Evolutionary conservation across 1,139 yeast species (phyloP).

Genomic region (Scheffersomyces cryptocercus): DNA sequence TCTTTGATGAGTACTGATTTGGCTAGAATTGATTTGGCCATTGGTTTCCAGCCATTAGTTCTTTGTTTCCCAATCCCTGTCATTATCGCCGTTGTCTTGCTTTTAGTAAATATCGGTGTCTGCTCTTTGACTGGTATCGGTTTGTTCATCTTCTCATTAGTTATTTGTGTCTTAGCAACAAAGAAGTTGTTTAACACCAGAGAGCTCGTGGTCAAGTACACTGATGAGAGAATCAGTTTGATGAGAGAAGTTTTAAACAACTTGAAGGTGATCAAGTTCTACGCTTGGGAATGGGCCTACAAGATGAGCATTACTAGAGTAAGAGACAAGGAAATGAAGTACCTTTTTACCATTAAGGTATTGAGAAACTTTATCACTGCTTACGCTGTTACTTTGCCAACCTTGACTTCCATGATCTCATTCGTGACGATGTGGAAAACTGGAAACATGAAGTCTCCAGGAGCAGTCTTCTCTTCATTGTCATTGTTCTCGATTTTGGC

Average conservation of each 20-base stretch:
- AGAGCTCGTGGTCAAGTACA: constrained; percentile 38
- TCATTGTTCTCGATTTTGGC: constrained; percentile 54
- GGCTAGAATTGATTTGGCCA: constrained; percentile 47
- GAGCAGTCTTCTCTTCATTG: constrained; percentile 51
- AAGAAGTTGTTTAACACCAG: constrained; percentile 36
- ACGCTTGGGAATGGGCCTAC: constrained; percentile 52
- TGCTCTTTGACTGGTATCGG: constrained; percentile 47
- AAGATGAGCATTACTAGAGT: constrained; percentile 34
- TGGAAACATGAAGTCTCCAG: constrained; percentile 33
- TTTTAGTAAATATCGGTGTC: constrained; percentile 39
- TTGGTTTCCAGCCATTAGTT: constrained; percentile 48
- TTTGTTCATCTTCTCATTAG: constrained; percentile 39
- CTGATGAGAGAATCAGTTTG: constrained; percentile 45
- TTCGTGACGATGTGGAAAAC: constrained; percentile 48
- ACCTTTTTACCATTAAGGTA: constrained; percentile 44
- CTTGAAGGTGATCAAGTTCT: constrained; percentile 46
- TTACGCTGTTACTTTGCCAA: constrained; percentile 40
- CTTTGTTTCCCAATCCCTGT: constrained; percentile 49
- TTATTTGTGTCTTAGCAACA: constrained; percentile 40
- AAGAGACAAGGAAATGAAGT: constrained; percentile 41
- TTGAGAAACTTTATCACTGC: constrained; percentile 48
- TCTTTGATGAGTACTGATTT: constrained; percentile 48
- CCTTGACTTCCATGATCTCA: constrained; percentile 18
- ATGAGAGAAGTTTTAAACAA: constrained; percentile 47
- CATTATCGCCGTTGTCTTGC: constrained; percentile 38